phyloP scores from a whole-genome alignment of 495 filamentous ascomycete species.

The Aspergillus coremiiformis region DNA sequence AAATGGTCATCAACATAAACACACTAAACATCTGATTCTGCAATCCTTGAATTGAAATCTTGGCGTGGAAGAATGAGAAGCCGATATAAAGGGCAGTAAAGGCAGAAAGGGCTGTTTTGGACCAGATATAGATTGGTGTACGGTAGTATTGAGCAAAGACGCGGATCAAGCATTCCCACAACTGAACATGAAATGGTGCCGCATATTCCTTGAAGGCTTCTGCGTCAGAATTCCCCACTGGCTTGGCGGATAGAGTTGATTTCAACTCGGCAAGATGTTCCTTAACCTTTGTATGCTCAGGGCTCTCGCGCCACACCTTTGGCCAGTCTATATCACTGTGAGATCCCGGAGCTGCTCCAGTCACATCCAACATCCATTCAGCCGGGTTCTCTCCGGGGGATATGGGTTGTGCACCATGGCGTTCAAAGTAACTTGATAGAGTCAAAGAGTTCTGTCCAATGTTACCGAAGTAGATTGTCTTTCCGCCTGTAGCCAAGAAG shows the following conservation, averaged over 20 bases:
- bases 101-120: slow-evolving; percentile 35
- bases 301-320: slow-evolving; percentile 1
- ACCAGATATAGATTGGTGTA: slow-evolving; percentile 42
- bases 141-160: slow-evolving; percentile 46
- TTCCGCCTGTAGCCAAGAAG: slow-evolving; percentile 65
- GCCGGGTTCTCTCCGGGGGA: slow-evolving; percentile 65
- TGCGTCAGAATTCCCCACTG: background rate
- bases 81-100: slow-evolving; percentile 1
- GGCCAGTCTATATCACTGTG: slow-evolving; percentile 63
- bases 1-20: slow-evolving; percentile 71
- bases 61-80: slow-evolving; percentile 69
- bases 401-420: slow-evolving; percentile 56
- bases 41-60: slow-evolving; percentile 62
- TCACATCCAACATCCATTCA: slow-evolving; percentile 83
- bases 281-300: slow-evolving; percentile 49
- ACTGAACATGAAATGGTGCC: slow-evolving; percentile 40
- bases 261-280: slow-evolving; percentile 46
- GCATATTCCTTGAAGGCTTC: slow-evolving; percentile 33
- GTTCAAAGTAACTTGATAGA: slow-evolving; percentile 64
- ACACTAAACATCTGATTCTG: slow-evolving; percentile 80
- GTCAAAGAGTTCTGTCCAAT: slow-evolving; percentile 49
- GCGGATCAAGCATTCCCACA: slow-evolving; percentile 36
- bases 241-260: slow-evolving; percentile 37
- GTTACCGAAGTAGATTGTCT: slow-evolving; percentile 68
- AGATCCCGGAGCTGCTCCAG: slow-evolving; percentile 68